Base-by-base conservation (phyloP, 805 yeast species). In the Candida coquimbonensis region DNA sequence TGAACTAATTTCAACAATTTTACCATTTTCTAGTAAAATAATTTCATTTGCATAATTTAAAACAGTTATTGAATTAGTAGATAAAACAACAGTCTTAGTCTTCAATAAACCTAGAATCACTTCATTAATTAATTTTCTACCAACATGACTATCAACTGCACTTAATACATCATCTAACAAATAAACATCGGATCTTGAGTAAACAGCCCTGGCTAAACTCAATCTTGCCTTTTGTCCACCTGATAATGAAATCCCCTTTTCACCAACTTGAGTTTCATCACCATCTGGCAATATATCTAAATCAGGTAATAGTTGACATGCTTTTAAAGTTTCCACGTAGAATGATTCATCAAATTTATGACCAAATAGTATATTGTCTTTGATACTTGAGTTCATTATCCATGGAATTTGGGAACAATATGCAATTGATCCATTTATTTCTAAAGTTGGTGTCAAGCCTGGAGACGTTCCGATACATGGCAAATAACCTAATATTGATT, bases 181-280 rank as follows among this genome's bases (percentile, higher is more conserved):
- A 62, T 87, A 89, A 29, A 93, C 78, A 60, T 93, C 98, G 4
- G 98, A 95, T 53, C 98, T 75, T 12, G 96, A 78, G 62, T 93
- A 93, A 9, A 93, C 96, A 12, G 99, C 97, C 62, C 99, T 78
- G 0, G 99, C 99, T 44, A 93, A 74, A 1, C 96, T 82, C 34
- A 93, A 74, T 63, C 99, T 81, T 0, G 99, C 98, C 73, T 93
- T 93, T 65, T 93, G 99, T 39, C 99, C 99, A 43, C 99, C 99
- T 37, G 96, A 87, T 42, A 93, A 72, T 13, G 97, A 87, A 43
- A 93, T 90, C 52, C 99, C 99, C 63, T 91, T 88, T 68, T 93
- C 99, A 51, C 99, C 84, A 47, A 93, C 98, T 55, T 86, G 79
- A 7, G 99, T 93, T 43, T 73, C 73, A 62, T 93, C 98, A 45